These are phyloP conservation scores for Leccinum griseonigrum DNA, from an alignment of 1,284 basidiomycete genomes.

Conservation along the genomic window DNA sequence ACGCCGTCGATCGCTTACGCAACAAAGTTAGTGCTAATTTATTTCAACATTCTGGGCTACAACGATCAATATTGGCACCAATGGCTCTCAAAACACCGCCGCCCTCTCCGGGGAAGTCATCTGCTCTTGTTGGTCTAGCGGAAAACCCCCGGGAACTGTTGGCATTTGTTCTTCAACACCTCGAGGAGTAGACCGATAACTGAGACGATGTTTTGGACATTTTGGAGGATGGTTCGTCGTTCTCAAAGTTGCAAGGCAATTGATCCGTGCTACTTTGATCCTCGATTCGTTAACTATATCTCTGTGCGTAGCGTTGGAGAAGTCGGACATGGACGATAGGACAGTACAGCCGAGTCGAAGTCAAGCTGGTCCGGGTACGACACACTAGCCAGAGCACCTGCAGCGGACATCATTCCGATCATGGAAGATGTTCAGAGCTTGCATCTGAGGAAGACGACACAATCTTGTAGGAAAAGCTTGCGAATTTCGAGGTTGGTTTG, in stretches of 20 bases:
- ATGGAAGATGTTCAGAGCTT: slow-evolving; percentile 91
- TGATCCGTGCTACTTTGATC: background rate
- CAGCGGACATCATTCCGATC: slow-evolving; percentile 59
- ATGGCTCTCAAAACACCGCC: slow-evolving; percentile 28
- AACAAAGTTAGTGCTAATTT: slow-evolving; percentile 30
- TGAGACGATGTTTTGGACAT: slow-evolving; percentile 87
- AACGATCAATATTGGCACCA: slow-evolving; percentile 32
- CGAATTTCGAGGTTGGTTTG: slow-evolving; percentile 69
- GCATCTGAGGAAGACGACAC: slow-evolving; percentile 72
- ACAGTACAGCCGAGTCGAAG: slow-evolving; percentile 75
- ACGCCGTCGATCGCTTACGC: slow-evolving; percentile 6
- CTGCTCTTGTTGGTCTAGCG: slow-evolving; percentile 37
- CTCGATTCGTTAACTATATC: background rate
- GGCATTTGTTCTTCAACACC: slow-evolving; percentile 57
- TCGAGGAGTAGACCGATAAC: slow-evolving; percentile 86
- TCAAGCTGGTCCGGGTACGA: slow-evolving; percentile 47
- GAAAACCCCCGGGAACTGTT: slow-evolving; percentile 59
- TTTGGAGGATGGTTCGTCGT: slow-evolving; percentile 86
- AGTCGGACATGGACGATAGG: slow-evolving; percentile 56
- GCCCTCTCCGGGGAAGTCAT: slow-evolving; percentile 22
- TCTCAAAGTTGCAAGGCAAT: slow-evolving; percentile 77
- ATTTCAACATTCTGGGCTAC: slow-evolving; percentile 33
- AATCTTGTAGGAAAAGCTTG: slow-evolving; percentile 71
- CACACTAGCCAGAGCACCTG: slow-evolving; percentile 60
- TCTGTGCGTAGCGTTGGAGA: slow-evolving; percentile 54